These are phyloP conservation scores for Xylariaceae sp. DNA, from an alignment of 2,329 filamentous ascomycete species.

Conservation along the genomic window DNA sequence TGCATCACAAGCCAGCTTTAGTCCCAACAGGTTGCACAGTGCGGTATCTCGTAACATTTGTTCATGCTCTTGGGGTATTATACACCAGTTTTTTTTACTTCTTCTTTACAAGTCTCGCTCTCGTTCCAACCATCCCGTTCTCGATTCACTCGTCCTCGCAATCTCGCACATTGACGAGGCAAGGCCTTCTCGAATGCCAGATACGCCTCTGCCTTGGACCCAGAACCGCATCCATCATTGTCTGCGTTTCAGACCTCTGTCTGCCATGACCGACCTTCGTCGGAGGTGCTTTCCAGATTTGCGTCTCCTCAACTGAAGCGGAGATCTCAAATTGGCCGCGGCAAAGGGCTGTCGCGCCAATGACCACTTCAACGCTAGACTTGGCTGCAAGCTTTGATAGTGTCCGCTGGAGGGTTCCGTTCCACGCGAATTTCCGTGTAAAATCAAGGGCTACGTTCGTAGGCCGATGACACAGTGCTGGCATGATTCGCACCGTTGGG, in stretches of 20 bases:
- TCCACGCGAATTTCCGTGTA: slow-evolving; percentile 78
- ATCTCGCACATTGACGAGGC: slow-evolving; percentile 51
- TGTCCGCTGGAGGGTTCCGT: slow-evolving; percentile 74
- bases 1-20: neutral
- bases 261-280: slow-evolving; percentile 3
- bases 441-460: slow-evolving; percentile 71
- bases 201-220: slow-evolving; percentile 58
- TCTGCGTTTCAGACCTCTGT: slow-evolving; percentile 48
- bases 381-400: slow-evolving; percentile 55
- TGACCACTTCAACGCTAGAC: slow-evolving; percentile 52
- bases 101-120: no score
- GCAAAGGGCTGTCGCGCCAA: slow-evolving; percentile 73
- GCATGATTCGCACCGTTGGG: slow-evolving; percentile 33
- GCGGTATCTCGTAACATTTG: no score
- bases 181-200: slow-evolving; percentile 60
- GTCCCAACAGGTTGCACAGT: neutral
- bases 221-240: slow-evolving; percentile 54
- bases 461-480: neutral
- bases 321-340: slow-evolving; percentile 79
- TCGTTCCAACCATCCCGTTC: no score
- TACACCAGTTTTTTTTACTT: no score
- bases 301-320: slow-evolving; percentile 76
- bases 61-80: no score
- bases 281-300: slow-evolving; percentile 36
- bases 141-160: neutral